Conservation (phyloP, 331 rosid genomes). For the Malus hybrid region DNA sequence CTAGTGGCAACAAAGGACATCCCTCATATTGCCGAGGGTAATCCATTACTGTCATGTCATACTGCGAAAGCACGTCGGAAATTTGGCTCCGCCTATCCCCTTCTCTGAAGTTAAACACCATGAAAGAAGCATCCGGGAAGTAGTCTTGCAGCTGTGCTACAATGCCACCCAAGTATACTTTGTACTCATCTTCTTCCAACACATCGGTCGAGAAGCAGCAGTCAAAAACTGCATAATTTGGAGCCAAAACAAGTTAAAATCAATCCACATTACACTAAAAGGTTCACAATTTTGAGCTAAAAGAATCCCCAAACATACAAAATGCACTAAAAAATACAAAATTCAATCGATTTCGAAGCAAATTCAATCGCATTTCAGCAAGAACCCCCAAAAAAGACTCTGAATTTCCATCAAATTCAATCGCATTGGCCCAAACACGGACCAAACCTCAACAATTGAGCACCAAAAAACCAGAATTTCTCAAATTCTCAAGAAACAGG, state of each 20-base stretch:
- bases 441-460: slow-evolving; percentile 8
- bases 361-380: neutral
- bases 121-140: slow-evolving; percentile 94
- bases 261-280: slow-evolving; percentile 8
- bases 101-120: slow-evolving; percentile 98
- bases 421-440: slow-evolving; percentile 23
- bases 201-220: slow-evolving; percentile 94
- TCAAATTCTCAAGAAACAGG: neutral
- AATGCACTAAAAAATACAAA: neutral
- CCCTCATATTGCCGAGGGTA: slow-evolving; percentile 97
- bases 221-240: slow-evolving; percentile 66
- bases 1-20: slow-evolving; percentile 82
- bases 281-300: neutral
- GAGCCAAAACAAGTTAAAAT: slow-evolving; percentile 4
- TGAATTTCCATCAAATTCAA: slow-evolving; percentile 13
- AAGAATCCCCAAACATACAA: neutral
- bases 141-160: slow-evolving; percentile 89
- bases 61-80: slow-evolving; percentile 81
- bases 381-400: slow-evolving; percentile 6
- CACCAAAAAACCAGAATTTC: slow-evolving; percentile 4
- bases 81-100: slow-evolving; percentile 78
- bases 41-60: slow-evolving; percentile 99
- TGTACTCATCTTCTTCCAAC: slow-evolving; percentile 89
- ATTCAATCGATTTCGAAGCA: neutral
- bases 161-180: slow-evolving; percentile 79